Evolutionary conservation across 257 asterid genomes (phyloP).

Genomic region (Jasminum sambac): DNA sequence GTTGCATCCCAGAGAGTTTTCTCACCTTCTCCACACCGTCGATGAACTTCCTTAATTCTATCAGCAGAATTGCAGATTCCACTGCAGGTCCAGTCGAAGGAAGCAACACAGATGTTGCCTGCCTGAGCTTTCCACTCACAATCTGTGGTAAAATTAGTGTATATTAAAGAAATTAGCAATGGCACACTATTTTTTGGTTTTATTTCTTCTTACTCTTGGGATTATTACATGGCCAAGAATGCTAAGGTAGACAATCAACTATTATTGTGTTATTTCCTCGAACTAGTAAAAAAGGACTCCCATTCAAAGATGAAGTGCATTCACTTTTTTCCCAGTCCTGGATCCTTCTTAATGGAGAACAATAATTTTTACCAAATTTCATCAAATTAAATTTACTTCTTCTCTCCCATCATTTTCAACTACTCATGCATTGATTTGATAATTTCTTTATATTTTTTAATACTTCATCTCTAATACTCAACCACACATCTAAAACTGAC

Average conservation of each 20-base stretch:
- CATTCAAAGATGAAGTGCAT: background rate
- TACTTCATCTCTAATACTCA: too few relatives aligned
- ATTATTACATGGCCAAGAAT: background rate
- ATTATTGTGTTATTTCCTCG: background rate
- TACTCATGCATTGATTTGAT: too few relatives aligned
- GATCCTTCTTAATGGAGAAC: background rate
- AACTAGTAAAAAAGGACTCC: background rate
- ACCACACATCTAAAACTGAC: too few relatives aligned
- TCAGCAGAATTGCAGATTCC: conserved; percentile 26
- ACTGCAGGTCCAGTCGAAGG: conserved; percentile 29
- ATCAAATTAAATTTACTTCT: too few relatives aligned
- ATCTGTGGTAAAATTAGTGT: conserved; percentile 8
- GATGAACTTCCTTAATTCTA: conserved; percentile 25
- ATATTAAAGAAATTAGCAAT: background rate
- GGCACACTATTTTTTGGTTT: background rate
- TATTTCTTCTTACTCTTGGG: background rate
- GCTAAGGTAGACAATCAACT: background rate
- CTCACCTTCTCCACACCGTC: conserved; percentile 27
- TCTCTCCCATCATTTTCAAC: too few relatives aligned
- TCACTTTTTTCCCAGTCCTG: background rate
- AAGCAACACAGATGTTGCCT: conserved; percentile 29
- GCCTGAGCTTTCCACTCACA: conserved; percentile 31
- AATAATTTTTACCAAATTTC: background rate
- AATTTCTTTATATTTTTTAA: too few relatives aligned
- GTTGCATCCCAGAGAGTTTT: conserved; percentile 15